These are phyloP conservation scores for Mycena floridula DNA, from an alignment of 768 basidiomycete species.

Conservation along the genomic window DNA sequence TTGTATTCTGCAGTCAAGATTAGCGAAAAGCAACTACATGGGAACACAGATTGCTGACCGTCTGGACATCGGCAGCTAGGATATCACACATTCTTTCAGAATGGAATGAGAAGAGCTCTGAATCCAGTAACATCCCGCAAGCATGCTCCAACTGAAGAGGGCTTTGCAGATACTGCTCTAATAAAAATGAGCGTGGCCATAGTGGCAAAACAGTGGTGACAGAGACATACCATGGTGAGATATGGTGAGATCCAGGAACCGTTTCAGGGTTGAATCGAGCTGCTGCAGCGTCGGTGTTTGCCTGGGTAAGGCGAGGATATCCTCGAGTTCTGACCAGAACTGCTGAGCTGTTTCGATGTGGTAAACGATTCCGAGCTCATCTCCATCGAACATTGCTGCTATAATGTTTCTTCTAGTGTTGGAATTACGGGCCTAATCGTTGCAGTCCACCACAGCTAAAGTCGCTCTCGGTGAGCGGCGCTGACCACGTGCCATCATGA, in stretches of 20 bases:
- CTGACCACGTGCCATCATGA: no score
- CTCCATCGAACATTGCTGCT: no score
- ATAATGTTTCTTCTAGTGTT: no score
- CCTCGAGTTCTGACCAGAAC: constrained; percentile 94
- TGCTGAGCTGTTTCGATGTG: constrained; percentile 79
- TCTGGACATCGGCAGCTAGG: constrained; percentile 59
- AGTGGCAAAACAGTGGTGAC: background rate
- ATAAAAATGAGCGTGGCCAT: constrained; percentile 3
- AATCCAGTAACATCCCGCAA: constrained; percentile 66
- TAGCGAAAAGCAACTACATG: constrained; percentile 1
- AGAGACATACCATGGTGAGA: constrained; percentile 84
- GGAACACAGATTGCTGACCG: constrained; percentile 33
- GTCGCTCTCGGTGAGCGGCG: no score
- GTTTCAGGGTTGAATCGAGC: constrained; percentile 73
- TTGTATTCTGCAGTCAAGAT: constrained; percentile 51
- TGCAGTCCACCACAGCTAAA: no score
- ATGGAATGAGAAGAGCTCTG: constrained; percentile 86
- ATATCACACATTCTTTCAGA: constrained; percentile 89
- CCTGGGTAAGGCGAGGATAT: constrained; percentile 62
- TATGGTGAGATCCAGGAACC: constrained; percentile 74
- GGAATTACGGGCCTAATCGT: no score
- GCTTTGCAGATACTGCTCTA: constrained; percentile 82
- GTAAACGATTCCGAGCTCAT: constrained; percentile 76
- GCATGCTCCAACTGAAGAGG: constrained; percentile 83
- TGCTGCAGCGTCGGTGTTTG: constrained; percentile 59